Base-by-base conservation (phyloP, 345 rosid species). In the Eucalyptus tenuipes region DNA sequence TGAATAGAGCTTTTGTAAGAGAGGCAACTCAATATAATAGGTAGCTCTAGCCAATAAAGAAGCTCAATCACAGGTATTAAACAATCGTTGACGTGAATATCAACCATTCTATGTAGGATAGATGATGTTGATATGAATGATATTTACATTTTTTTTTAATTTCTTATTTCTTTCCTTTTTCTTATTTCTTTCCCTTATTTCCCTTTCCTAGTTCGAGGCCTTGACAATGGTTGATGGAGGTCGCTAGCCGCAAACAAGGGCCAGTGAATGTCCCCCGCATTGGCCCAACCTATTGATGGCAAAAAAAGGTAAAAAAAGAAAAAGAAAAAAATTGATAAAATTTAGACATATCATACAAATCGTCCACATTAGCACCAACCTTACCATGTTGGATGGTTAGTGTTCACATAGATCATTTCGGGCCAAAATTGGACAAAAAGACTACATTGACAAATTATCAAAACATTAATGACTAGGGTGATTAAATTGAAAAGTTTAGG, bases 401-500 rank as follows among this genome's bases (percentile, higher is more conserved):
- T 22, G 14, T 75, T 9, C 25, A 18, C 14, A 6, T 75, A 5
- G 10, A n/a, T 14, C 9, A 64, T 64, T n/a, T 59, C 16, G 31
- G n/a, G 31, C 15, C 68, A 59, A 59, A 59, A 59, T 59, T 13
- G 18, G 75, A 64, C 20, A n/a, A n/a, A 64, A 64, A 3, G 4
- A n/a, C 16, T 14, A 16, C 2, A n/a, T 14, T 64, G 2, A n/a
- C 0, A n/a, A 27, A 61, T 61, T 4, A 12, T 37, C 13, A 71
- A 71, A 10, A 33, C 2, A 10, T 71, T 71, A 17, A 37, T 2
- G 45, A 71, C 5, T 9, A 18, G 11, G 40, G 5, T 31, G 18
- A 5, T 3, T 17, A 71, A 71, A 37, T 33, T 71, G 7, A 71
- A 9, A 71, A 17, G 7, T 8, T 71, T 33, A 71, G 5, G 5